phyloP scores from a whole-genome alignment of 495 filamentous ascomycete species.

The Penicillium atrosanguineum region DNA sequence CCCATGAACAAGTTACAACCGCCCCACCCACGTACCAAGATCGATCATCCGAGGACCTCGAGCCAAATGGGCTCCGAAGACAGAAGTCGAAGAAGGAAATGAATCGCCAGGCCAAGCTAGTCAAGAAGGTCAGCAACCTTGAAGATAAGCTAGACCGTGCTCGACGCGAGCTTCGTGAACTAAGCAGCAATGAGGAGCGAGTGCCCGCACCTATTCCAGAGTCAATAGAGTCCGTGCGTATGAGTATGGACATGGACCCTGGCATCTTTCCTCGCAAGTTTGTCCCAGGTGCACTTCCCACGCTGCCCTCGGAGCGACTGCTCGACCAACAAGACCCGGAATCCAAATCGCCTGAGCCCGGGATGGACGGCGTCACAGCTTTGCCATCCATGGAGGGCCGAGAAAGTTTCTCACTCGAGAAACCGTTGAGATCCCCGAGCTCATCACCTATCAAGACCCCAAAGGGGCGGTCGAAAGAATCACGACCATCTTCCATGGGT shows the following conservation, averaged over 20 bases:
- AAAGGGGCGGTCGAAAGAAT: slow-evolving; percentile 19
- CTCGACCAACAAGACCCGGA: slow-evolving; percentile 32
- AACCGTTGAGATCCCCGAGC: slow-evolving; percentile 4
- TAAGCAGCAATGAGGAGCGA: slow-evolving; percentile 42
- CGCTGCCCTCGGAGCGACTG: slow-evolving; percentile 59
- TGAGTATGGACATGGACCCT: slow-evolving; percentile 36
- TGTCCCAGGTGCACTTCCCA: slow-evolving; percentile 54
- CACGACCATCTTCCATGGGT: slow-evolving; percentile 24
- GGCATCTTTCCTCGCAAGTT: slow-evolving; percentile 44
- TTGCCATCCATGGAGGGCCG: slow-evolving; percentile 17
- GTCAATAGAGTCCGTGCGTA: slow-evolving; percentile 10
- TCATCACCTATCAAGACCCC: slow-evolving; percentile 14
- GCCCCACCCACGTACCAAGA: slow-evolving; percentile 12
- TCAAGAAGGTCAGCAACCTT: slow-evolving; percentile 64
- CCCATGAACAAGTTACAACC: slow-evolving; percentile 9
- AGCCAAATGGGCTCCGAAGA: slow-evolving; percentile 39
- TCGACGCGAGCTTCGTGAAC: slow-evolving; percentile 54
- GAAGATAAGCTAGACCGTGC: slow-evolving; percentile 60
- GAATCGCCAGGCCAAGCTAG: slow-evolving; percentile 57
- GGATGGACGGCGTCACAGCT: slow-evolving; percentile 12
- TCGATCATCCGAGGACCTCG: slow-evolving; percentile 27
- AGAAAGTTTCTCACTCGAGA: slow-evolving; percentile 12
- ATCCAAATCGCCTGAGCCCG: slow-evolving; percentile 4
- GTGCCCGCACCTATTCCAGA: slow-evolving; percentile 21
- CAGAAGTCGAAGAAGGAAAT: slow-evolving; percentile 61